Base-by-base conservation (phyloP, 306 rosid genomes). In the Dalbergia oliveri region DNA sequence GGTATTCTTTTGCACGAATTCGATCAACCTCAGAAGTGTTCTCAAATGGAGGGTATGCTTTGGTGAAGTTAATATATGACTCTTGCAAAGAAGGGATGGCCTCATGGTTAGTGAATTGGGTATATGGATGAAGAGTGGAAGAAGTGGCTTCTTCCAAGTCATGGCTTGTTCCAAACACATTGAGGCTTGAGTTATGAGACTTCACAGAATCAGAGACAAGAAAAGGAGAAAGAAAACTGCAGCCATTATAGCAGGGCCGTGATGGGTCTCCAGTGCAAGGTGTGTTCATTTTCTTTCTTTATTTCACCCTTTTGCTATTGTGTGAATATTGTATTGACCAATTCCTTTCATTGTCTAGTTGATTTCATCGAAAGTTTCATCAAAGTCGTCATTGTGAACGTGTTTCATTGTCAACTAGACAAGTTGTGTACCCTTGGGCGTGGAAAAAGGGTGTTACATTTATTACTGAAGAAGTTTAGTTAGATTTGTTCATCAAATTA, bases 21-120 rank as follows among this genome's bases (percentile, higher is more conserved):
- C 9, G 76, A 68, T 92, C 94, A 65, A 86, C 84, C 50, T 76
- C 86, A 9, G 41, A 64, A 57, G 91, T 87, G 5, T 82, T 71
- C 0, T 34, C 23, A 75, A 82, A 90, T 44, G 59, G 63, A 62
- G 92, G 90, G 75, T 74, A 92, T 49, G 93, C 88, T 64, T 66
- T 79, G 53, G 8, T 58, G 86, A 90, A 92, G 68, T 81, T 69
- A 26, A 73, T 41, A 44, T 84, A 87, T 2, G 90, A 86, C 13
- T 92, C 91, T 0, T 84, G 75, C 72, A 88, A 73, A 5, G 90
- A 72, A 77, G 91, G 94, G 65, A 92, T 91, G 1, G 93, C 78
- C 75, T 92, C 97, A 13, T 87, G 94, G 70, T 88, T 82, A 37
- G 90, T 86, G 87, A 88, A 90, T 62, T 69, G 84, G n/a, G 84